Conservation (phyloP, 2,329 filamentous ascomycete genomes). For the Aspergillus sojae region DNA sequence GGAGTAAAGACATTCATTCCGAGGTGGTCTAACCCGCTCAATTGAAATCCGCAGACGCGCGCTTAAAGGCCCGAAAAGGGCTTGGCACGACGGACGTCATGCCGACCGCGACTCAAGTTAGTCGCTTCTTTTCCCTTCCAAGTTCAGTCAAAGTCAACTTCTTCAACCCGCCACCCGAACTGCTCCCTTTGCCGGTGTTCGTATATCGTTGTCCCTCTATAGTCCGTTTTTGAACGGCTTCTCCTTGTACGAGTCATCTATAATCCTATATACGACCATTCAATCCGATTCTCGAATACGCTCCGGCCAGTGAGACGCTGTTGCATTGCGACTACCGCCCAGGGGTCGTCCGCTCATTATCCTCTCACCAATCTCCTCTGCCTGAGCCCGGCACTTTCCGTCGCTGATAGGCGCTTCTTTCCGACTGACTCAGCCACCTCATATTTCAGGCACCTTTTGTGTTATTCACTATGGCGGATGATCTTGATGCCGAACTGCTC, state of each 20-base stretch:
- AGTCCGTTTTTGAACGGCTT: neutral
- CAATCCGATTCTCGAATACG: slow-evolving; percentile 3
- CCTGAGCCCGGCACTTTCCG: slow-evolving; percentile 1
- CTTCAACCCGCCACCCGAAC: slow-evolving; percentile 17
- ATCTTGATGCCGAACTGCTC: slow-evolving; percentile 90
- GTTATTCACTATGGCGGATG: slow-evolving; percentile 66
- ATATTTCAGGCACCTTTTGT: slow-evolving; percentile 13
- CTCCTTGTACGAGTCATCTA: slow-evolving; percentile 4
- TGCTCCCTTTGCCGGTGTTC: slow-evolving; percentile 1
- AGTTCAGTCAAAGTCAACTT: slow-evolving; percentile 11
- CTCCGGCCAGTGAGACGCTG: slow-evolving; percentile 13
- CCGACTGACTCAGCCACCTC: slow-evolving; percentile 7
- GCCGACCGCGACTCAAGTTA: slow-evolving; percentile 21
- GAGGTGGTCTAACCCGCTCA: slow-evolving; percentile 13
- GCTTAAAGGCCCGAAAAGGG: slow-evolving; percentile 27
- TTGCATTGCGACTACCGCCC: slow-evolving; percentile 25
- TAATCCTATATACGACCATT: slow-evolving; percentile 17
- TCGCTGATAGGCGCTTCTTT: slow-evolving; percentile 1
- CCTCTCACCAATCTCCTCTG: neutral
- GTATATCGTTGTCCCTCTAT: neutral
- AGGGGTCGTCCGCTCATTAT: slow-evolving; percentile 16
- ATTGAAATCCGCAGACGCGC: slow-evolving; percentile 30
- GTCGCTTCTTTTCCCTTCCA: slow-evolving; percentile 22
- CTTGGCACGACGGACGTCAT: slow-evolving; percentile 39
- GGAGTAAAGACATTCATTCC: slow-evolving; percentile 9